phyloP scores from a whole-genome alignment of 192 early-diverging fungal species.

The Gamsiella multidivaricata region DNA sequence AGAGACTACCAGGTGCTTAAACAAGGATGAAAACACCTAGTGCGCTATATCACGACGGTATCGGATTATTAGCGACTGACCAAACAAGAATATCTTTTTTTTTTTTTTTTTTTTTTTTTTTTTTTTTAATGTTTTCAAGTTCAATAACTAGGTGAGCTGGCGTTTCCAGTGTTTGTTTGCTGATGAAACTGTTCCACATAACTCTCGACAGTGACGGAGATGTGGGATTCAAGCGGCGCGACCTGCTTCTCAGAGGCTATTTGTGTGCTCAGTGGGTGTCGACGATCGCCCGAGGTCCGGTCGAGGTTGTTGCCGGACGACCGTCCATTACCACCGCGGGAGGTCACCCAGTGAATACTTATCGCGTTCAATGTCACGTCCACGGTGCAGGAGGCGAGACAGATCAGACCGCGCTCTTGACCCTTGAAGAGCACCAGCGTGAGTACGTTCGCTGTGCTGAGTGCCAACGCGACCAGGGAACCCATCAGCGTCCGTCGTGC shows the following conservation, averaged over 20 bases:
- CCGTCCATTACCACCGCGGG: slow-evolving; percentile 16
- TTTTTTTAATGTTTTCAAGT: not conserved
- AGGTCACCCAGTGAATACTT: slow-evolving; percentile 61
- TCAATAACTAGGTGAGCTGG: slow-evolving; percentile 2
- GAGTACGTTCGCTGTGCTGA: slow-evolving; percentile 57
- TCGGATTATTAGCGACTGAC: no score
- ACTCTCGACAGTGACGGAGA: slow-evolving; percentile 42
- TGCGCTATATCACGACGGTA: no score
- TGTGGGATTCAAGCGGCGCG: slow-evolving; percentile 25
- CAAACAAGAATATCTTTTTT: not conserved
- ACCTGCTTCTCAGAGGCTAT: slow-evolving; percentile 31
- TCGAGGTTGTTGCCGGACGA: slow-evolving; percentile 3
- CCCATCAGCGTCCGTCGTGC: slow-evolving; percentile 58
- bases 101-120: not conserved
- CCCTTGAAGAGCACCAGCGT: slow-evolving; percentile 53
- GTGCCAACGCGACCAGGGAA: slow-evolving; percentile 52
- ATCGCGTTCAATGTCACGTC: slow-evolving; percentile 61
- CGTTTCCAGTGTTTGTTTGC: slow-evolving; percentile 16
- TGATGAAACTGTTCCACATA: slow-evolving; percentile 50
- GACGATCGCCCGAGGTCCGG: slow-evolving; percentile 3
- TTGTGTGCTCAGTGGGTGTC: not conserved
- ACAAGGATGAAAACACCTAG: no score
- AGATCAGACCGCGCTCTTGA: slow-evolving; percentile 58
- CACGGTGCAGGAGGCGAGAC: slow-evolving; percentile 58
- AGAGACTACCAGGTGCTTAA: no score